Conservation (phyloP, 768 basidiomycete species). For the Russula earlei region DNA sequence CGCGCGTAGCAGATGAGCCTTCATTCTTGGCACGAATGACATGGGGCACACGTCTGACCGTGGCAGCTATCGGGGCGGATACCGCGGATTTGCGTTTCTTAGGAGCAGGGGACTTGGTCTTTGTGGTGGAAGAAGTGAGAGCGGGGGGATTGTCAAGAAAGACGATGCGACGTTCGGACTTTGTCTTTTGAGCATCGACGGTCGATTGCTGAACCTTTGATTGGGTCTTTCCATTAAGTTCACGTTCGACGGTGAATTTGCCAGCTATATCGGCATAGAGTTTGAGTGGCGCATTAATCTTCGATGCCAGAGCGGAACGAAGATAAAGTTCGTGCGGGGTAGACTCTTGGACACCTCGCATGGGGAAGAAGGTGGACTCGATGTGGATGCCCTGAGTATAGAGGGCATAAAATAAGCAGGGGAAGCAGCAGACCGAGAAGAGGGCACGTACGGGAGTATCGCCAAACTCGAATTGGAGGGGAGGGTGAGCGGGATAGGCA, state of each 20-base stretch:
- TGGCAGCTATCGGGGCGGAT: slow-evolving; percentile 1
- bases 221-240: slow-evolving; percentile 39
- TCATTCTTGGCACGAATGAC: slow-evolving; percentile 18
- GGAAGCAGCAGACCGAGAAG: neutral
- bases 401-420: neutral
- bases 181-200: slow-evolving; percentile 31
- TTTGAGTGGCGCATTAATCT: slow-evolving; percentile 57
- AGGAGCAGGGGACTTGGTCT: slow-evolving; percentile 27
- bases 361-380: slow-evolving; percentile 53
- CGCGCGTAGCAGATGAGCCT: slow-evolving; percentile 25
- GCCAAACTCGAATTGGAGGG: slow-evolving; percentile 54
- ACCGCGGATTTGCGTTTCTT: slow-evolving; percentile 19
- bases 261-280: slow-evolving; percentile 67
- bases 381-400: slow-evolving; percentile 40
- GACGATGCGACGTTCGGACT: slow-evolving; percentile 40
- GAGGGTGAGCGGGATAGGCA: slow-evolving; percentile 33
- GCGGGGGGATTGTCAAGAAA: slow-evolving; percentile 32
- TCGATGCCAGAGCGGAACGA: slow-evolving; percentile 45
- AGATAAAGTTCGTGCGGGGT: slow-evolving; percentile 65
- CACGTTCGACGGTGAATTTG: slow-evolving; percentile 56
- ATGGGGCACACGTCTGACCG: slow-evolving; percentile 13
- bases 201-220: slow-evolving; percentile 34
- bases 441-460: slow-evolving; percentile 41
- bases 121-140: slow-evolving; percentile 19
- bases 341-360: slow-evolving; percentile 45